Base-by-base conservation (phyloP, 345 rosid genomes). In the Stellera chamaejasme region DNA sequence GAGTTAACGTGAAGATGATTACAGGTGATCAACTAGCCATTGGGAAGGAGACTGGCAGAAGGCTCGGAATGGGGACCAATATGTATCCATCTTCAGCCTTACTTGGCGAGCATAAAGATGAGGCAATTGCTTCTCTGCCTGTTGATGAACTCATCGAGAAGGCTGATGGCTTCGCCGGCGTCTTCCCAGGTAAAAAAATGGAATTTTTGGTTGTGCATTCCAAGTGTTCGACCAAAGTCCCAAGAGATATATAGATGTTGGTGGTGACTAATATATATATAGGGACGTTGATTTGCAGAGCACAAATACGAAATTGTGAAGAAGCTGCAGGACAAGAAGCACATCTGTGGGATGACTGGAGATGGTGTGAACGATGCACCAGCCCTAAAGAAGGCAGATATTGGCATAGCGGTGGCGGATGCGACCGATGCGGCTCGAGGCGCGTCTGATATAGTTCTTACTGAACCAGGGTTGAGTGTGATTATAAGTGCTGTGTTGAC, bases 291-390 rank as follows among this genome's bases (percentile, higher is more conserved):
- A 19, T 19, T 19, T 58, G 65, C 69, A 82, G 91, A 87, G 61
- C 96, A 84, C 62, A 84, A 87, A 73, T 84, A 82, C 45, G 89
- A 87, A 67, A 87, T 87, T 32, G 91, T 87, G 23, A 84, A 69
- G 76, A 87, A 71, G 69, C 73, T 87, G 54, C 96, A 87, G 62
- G 87, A 87, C 16, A 73, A 79, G 73, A 82, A 84, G 12, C 92
- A 87, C 62, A 87, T 87, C 12, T 79, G 87, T 28, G 96, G 96
- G 10, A 87, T 87, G 96, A 87, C 96, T 2, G 87, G 96, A 63
- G 96, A 87, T 50, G 92, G 92, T 60, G 92, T 87, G 28, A 87
- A 87, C 27, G 92, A 87, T 61, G 96, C 96, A 41, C 96, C 92
- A 0, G 89, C 92, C 6, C 73, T 87, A 9, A 87, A 87, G 71